Conservation (phyloP, 805 yeast species). For the Kuraishia cidri region DNA sequence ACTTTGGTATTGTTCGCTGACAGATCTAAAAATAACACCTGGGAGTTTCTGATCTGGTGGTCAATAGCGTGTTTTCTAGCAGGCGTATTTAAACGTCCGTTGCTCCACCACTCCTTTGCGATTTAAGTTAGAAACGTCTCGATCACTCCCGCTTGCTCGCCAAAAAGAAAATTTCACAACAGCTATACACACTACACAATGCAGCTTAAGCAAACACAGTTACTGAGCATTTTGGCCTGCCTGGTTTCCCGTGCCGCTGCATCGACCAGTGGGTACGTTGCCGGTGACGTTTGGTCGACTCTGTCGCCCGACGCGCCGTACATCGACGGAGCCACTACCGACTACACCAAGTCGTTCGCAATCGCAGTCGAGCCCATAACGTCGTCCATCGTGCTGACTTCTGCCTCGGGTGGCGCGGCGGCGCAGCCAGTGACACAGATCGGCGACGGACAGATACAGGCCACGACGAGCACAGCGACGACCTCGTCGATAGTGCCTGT, state of each 20-base stretch:
- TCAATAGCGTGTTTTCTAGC: too few relatives aligned
- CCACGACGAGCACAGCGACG: constrained; percentile 7
- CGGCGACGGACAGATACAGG: constrained; percentile 34
- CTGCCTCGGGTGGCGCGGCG: constrained; percentile 15
- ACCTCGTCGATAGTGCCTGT: constrained; percentile 22
- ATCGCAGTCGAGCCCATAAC: constrained; percentile 52
- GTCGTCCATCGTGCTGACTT: constrained; percentile 18
- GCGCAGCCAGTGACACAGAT: constrained; percentile 33
- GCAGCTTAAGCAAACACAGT: too few relatives aligned
- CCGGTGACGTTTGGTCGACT: constrained; percentile 56
- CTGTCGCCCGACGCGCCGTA: constrained; percentile 51
- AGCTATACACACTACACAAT: not conserved
- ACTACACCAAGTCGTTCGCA: constrained; percentile 51
- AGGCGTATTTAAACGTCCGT: too few relatives aligned
- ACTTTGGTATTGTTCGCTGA: too few relatives aligned
- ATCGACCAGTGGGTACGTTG: constrained; percentile 47
- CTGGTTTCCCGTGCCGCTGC: constrained; percentile 26
- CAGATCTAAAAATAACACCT: too few relatives aligned
- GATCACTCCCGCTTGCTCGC: not conserved
- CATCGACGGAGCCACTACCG: constrained; percentile 45
- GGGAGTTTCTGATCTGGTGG: too few relatives aligned
- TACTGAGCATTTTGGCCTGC: too few relatives aligned
- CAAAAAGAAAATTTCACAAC: constrained; percentile 3
- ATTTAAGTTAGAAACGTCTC: too few relatives aligned
- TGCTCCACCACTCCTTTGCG: too few relatives aligned